Evolutionary conservation across 805 yeast species (phyloP), one percentile per base, ranked within the genome.

Genomic region (Allodekkera sacchari): DNA sequence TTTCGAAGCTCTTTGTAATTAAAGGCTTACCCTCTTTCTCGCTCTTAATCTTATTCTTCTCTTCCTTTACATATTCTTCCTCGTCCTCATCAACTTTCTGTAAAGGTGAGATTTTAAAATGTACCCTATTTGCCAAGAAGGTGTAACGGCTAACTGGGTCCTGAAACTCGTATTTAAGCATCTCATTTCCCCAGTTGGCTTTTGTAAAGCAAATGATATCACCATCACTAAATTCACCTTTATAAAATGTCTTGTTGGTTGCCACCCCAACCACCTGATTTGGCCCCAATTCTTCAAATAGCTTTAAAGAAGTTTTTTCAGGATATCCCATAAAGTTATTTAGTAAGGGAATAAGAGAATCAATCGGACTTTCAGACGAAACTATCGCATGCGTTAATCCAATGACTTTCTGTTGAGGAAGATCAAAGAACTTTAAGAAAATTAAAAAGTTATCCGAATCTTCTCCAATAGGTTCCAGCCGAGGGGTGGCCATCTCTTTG

Each of bases 351-450:
- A 61, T 41, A 12, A 78, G 37, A 3, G 55, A 48, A 0, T 60
- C 57, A 6, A 78, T 52, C 1, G 52, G 46, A 14, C 68, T 71
- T 28, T 67, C 68, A 31, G 66, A 66, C 9, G 66, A 53, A 1
- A 81, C 74, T 13, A 64, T 54, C 4, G 65, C 50, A 44, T 83
- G 82, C 0, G 83, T 70, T 13, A 81, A 55, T 1, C 95, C 94
- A n/a, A 51, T 55, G n/a, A 84, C 50, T 5, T 62, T 51, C 48
- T 75, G 80, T 0, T 55, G 44, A 4, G 50, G 48, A 2, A 64
- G 66, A 47, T 85, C 88, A 55, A 80, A 85, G 39, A 66, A 66
- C 52, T 87, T 85, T 31, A 85, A 43, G 42, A 79, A 74, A 7
- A 71, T 16, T 22, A 67, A 33, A 18, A 52, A 44, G 34, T 53